Conservation (phyloP, 1,139 yeast species). For the Groenewaldozyma auringiensis region DNA sequence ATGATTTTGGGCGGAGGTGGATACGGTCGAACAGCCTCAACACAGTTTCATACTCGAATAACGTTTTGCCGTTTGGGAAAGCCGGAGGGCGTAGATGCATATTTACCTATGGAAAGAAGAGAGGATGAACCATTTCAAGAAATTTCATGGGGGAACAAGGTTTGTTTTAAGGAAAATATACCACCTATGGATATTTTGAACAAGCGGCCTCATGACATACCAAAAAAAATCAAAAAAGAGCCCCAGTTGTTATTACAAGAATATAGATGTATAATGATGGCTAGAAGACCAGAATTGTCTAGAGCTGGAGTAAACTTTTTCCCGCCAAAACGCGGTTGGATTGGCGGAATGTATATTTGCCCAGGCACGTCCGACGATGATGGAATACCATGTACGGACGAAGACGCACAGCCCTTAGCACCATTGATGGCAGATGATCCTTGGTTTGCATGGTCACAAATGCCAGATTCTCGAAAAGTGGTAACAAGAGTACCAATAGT, state of each 20-base stretch:
- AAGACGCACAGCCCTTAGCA: conserved; percentile 18
- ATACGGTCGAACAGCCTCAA: neutral
- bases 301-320: neutral
- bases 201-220: conserved; percentile 17
- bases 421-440: conserved; percentile 21
- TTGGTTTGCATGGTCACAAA: conserved; percentile 15
- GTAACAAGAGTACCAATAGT: conserved; percentile 12
- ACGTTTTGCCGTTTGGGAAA: conserved; percentile 11
- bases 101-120: conserved; percentile 14
- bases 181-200: conserved; percentile 53
- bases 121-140: conserved; percentile 7
- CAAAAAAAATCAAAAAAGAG: conserved; percentile 42
- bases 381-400: conserved; percentile 16
- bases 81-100: conserved; percentile 19
- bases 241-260: conserved; percentile 42
- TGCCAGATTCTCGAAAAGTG: conserved; percentile 11
- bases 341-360: conserved; percentile 58
- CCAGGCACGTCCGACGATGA: conserved; percentile 26
- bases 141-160: conserved; percentile 20
- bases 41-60: conserved; percentile 10
- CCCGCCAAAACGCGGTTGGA: conserved; percentile 31
- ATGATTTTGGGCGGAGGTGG: neutral
- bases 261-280: conserved; percentile 33
- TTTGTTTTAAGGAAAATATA: conserved; percentile 16
- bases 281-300: conserved; percentile 1